These are phyloP conservation scores for Huiozyma sinensis DNA, from an alignment of 805 yeast species.

Conservation along the genomic window DNA sequence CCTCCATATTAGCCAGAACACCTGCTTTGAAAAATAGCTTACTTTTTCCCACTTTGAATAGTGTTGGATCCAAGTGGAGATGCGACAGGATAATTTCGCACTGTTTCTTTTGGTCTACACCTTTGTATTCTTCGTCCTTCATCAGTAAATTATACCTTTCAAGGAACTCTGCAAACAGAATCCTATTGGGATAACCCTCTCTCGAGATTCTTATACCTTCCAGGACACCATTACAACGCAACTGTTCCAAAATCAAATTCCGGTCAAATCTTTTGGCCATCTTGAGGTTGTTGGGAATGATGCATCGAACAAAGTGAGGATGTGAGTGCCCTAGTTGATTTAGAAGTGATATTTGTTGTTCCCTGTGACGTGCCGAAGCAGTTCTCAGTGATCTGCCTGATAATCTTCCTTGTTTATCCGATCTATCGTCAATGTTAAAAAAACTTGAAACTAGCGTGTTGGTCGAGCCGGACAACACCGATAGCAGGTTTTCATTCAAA, in stretches of 20 bases:
- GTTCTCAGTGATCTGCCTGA: constrained; percentile 33
- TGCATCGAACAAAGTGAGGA: constrained; percentile 96
- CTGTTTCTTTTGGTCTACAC: constrained; percentile 32
- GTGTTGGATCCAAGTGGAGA: constrained; percentile 58
- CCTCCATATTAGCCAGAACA: constrained; percentile 81
- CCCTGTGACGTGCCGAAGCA: constrained; percentile 81
- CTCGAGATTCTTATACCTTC: constrained; percentile 97
- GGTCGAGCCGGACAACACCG: constrained; percentile 46
- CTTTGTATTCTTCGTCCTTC: constrained; percentile 27
- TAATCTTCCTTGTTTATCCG: constrained; percentile 4
- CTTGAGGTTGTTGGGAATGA: constrained; percentile 76
- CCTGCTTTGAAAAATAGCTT: constrained; percentile 96
- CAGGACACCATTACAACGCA: constrained; percentile 92
- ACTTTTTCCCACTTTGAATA: constrained; percentile 85
- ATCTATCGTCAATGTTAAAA: constrained; percentile 28
- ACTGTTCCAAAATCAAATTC: constrained; percentile 69
- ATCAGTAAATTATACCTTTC: constrained; percentile 60
- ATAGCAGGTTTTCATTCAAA: constrained; percentile 61
- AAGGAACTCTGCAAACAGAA: constrained; percentile 71
- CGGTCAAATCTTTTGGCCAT: constrained; percentile 63
- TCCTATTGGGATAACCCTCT: constrained; percentile 92
- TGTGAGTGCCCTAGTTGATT: constrained; percentile 65
- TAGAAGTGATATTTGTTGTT: constrained; percentile 66
- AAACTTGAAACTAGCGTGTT: constrained; percentile 47
- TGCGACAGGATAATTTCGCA: constrained; percentile 52